These are phyloP conservation scores for Sugiyamaella americana DNA, from an alignment of 805 yeast species.

Conservation along the genomic window DNA sequence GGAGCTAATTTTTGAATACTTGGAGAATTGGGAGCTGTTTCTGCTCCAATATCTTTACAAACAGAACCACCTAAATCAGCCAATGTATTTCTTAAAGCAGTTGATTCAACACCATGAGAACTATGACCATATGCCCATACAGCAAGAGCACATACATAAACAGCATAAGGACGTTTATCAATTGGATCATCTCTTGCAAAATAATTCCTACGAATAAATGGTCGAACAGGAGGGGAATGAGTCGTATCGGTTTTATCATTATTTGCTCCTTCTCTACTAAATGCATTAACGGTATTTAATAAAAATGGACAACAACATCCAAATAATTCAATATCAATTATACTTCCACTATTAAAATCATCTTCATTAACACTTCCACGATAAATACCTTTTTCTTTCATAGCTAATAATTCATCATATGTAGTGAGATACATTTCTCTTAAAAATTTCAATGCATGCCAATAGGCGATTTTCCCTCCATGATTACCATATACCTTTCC, in stretches of 20 bases:
- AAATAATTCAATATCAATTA: background rate
- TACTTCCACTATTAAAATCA: background rate
- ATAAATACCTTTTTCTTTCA: conserved; percentile 6
- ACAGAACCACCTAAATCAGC: background rate
- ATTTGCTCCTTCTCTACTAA: conserved; percentile 3
- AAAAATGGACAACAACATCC: background rate
- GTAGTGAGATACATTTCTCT: conserved; percentile 46
- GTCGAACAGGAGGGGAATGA: background rate
- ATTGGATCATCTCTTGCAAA: conserved; percentile 24
- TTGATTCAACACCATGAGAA: conserved; percentile 30
- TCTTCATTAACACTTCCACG: conserved; percentile 13
- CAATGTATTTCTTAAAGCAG: conserved; percentile 12
- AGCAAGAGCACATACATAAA: conserved; percentile 26
- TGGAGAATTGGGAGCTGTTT: background rate
- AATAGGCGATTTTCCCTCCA: conserved; percentile 47
- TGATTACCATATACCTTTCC: conserved; percentile 44
- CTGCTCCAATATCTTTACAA: background rate
- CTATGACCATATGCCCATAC: conserved; percentile 32
- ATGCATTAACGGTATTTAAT: background rate
- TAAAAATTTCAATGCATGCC: conserved; percentile 56
- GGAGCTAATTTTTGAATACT: background rate
- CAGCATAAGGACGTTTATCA: conserved; percentile 26
- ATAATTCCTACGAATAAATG: conserved; percentile 8
- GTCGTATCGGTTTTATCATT: background rate
- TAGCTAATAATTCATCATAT: background rate